Percentiles rank a stretch among this genome's conserved stretches.
phyloP scores from a whole-genome alignment of 495 filamentous ascomycete genomes.

The Tuber melanosporum region DNA sequence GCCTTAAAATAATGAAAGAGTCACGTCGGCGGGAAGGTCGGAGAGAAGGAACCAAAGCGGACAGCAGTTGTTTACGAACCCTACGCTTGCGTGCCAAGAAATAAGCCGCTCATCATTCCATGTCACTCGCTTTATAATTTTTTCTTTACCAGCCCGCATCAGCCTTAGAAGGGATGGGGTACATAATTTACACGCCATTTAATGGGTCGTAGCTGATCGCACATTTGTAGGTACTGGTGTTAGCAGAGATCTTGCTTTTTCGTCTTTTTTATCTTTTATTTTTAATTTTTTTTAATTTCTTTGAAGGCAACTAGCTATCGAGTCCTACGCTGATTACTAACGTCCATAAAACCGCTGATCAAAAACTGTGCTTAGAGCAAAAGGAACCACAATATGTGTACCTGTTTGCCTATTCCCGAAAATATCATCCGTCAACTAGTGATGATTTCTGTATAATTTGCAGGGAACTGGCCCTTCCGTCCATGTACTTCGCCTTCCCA shows the following conservation, averaged over 20 bases:
- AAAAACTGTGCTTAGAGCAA: background rate
- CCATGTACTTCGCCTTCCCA: constrained; percentile 86
- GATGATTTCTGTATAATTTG: constrained; percentile 66
- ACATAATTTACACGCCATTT: background rate
- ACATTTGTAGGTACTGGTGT: background rate
- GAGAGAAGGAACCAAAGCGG: constrained; percentile 1
- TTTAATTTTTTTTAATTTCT: background rate
- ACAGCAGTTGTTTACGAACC: background rate
- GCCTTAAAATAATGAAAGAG: constrained; percentile 4
- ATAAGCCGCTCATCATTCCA: background rate
- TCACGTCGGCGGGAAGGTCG: background rate
- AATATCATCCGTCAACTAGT: constrained; percentile 15
- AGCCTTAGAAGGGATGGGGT: background rate
- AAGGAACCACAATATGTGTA: background rate
- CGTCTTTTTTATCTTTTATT: background rate
- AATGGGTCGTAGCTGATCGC: background rate
- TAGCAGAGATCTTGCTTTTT: background rate
- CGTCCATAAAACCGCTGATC: background rate
- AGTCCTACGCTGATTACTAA: background rate
- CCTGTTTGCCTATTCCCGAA: constrained; percentile 7
- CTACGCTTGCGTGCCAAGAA: background rate
- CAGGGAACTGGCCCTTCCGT: constrained; percentile 71
- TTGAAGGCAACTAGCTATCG: background rate
- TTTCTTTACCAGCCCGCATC: background rate
- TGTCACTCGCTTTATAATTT: background rate